Evolutionary conservation across 495 filamentous ascomycete genomes (phyloP), one percentile per base, ranked within the genome.

Genomic region (Trichoderma virens): DNA sequence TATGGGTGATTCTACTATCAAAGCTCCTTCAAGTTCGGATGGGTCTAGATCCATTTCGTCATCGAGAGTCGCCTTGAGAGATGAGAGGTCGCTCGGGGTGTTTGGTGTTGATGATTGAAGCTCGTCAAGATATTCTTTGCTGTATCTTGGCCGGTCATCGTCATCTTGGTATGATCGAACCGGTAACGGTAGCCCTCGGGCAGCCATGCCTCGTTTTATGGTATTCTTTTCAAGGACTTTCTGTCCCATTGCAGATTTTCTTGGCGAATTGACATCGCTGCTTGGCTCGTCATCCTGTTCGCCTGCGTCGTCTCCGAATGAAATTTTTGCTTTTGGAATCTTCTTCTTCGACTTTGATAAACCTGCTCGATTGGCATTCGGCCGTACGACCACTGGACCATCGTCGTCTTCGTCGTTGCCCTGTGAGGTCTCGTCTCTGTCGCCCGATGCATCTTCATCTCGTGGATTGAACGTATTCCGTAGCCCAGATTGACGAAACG

Each of bases 61-160:
- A 16, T 76, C 54, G 18, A 63, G 30, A 30, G 16, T 63, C 74
- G 31, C 65, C 65, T 74, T 59, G 38, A 67, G 68, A 71, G 75
- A 67, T 20, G 73, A 72, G 3, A 82, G 69, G 61, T 85, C 77
- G 68, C 87, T 87, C 2, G 91, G 89, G 0, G 89, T 90, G 35
- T 86, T 86, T 1, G 91, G 91, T 0, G 94, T 97, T 9, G 89
- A 90, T 61, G 83, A 85, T 63, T 89, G 88, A 8, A 98, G 81
- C 72, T 96, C 90, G 60, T 90, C 88, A 56, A 98, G 79, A 67
- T 93, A 89, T 65, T 94, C 92, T 65, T 88, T 87, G 73, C 82
- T 94, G 75, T 98, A 98, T 65, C 81, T 90, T 3, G 92, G 93
- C 56, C 87, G 79, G 54, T 78, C 74, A 54, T 93, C 89, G 39